Evolutionary conservation across 192 early-diverging fungal species (phyloP), one percentile per base, ranked within the genome.

Genomic region (Linderina pennispora): DNA sequence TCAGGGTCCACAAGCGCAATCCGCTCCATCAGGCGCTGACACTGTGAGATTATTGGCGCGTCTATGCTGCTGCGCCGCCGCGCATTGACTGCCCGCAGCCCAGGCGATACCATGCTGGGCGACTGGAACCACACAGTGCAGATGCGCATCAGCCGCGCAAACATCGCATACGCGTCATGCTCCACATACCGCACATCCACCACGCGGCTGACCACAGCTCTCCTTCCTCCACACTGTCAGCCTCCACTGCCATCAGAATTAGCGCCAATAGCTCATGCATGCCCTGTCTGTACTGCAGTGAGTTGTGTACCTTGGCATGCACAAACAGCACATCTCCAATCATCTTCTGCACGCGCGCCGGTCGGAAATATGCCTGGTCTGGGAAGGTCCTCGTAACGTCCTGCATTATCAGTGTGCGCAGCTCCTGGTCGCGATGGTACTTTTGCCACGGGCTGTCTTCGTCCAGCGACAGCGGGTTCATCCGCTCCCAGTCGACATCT

Each of bases 191-290:
- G 55, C 9, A 67, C 25, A 36, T 89, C 84, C 49, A 92, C 73
- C 13, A 71, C 31, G 0, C n/a, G n/a, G 5, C 33, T 24, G n/a
- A 82, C 68, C 43, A 64, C 79, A 24, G 55, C 24, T 43, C 39
- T 42, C 73, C 75, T n/a, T n/a, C n/a, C n/a, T n/a, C n/a, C 13
- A 76, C 55, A 41, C 75, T 69, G 44, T 98, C 94, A 5, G 56
- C 35, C 18, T 91, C 77, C 16, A 98, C 80, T 0, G 86, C 82
- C 65, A 82, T 64, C 14, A 89, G 79, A 15, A 96, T 67, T 16
- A 89, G 87, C 0, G 90, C 94, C 11, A 92, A 58, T 19, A 98
- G 50, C 61, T 98, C 95, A 55, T 98, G 95, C 95, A 98, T 98
- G 21, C 95, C 95, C 59, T 98, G 95, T 31, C 95, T 80, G 67